Base-by-base conservation (phyloP, 1,139 yeast species). In the Hemisphaericaspora lyxosophila region DNA sequence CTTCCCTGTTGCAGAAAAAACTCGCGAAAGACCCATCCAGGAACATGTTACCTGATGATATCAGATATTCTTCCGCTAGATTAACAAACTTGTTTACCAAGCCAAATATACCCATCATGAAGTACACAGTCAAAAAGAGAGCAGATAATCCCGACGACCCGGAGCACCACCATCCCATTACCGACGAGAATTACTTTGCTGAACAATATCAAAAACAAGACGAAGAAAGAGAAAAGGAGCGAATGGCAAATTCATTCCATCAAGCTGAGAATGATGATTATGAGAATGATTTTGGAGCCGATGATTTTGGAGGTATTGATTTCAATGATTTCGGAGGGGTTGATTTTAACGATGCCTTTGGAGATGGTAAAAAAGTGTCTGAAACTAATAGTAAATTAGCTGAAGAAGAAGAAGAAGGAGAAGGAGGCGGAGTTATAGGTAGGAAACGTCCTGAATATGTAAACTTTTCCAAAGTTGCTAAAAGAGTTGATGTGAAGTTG, bases 181-280 rank as follows among this genome's bases (percentile, higher is more conserved):
- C 85, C 0, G 92, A 86, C 54, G 87, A 84, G 47, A 73, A 78
- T 35, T 85, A 73, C 55, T 87, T 90, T 83, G 94, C 95, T 0
- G 73, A 76, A 17, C 77, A 79, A 48, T 81, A 82, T 52, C 68
- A 73, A 36, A 65, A 73, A 38, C 51, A 53, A 34, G 63, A 67
- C 28, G 63, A 64, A 31, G 60, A 54, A 35, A 52, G 51, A 20
- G 59, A 67, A 23, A 62, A 60, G 20, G 70, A 65, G 29, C 48
- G 68, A 34, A 55, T 69, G 44, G 67, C 67, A 1, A 64, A 64
- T 7, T 67, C 74, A 13, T 69, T 70, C 51, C 73, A 65, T 42
- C 73, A 68, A 49, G 75, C 74, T 0, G 75, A 70, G 42, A 57
- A 60, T 46, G 76, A 70, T 14, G 75, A 68, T 44, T 64, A 68